These are phyloP conservation scores for Besnoitia besnoiti DNA, from an alignment of 169 alveolate genomes.

Conservation along the genomic window DNA sequence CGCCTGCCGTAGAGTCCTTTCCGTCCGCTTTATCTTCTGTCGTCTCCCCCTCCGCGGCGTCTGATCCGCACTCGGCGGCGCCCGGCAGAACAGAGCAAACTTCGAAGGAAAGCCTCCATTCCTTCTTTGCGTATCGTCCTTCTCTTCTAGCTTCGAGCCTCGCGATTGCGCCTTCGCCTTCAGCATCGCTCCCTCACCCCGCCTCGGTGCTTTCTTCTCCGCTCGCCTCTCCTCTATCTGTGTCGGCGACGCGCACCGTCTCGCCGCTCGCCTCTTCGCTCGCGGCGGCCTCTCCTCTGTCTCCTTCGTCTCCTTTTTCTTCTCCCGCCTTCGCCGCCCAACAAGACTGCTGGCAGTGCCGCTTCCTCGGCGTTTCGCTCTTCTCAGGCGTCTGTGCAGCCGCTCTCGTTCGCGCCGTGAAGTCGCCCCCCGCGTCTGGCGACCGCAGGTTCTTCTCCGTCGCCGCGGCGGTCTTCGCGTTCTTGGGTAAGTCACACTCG, in stretches of 20 bases:
- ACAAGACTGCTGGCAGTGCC: slow-evolving; percentile 29
- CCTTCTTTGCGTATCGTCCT: not conserved
- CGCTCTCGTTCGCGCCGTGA: not conserved
- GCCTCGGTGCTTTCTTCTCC: not conserved
- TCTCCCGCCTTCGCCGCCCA: not conserved
- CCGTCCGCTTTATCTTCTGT: not conserved
- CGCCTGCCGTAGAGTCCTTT: too few relatives aligned
- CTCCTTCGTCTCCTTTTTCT: not conserved
- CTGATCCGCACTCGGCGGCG: not conserved
- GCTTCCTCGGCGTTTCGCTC: not conserved
- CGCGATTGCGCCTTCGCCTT: not conserved
- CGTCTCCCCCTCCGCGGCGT: not conserved
- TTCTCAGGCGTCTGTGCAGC: not conserved
- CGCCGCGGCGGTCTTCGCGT: slow-evolving; percentile 3
- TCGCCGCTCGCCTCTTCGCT: not conserved
- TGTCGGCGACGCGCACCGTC: not conserved
- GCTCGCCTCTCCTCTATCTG: not conserved
- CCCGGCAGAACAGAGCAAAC: too few relatives aligned
- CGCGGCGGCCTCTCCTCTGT: not conserved
- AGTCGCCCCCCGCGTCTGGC: not conserved
- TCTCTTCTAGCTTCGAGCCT: not conserved
- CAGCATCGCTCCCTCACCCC: not conserved
- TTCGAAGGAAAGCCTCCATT: too few relatives aligned
- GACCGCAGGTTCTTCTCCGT: slow-evolving; percentile 15
- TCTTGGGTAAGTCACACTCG: not conserved